Base-by-base conservation (phyloP, 2,329 filamentous ascomycete genomes). In the Coniochaeta hoffmannii region DNA sequence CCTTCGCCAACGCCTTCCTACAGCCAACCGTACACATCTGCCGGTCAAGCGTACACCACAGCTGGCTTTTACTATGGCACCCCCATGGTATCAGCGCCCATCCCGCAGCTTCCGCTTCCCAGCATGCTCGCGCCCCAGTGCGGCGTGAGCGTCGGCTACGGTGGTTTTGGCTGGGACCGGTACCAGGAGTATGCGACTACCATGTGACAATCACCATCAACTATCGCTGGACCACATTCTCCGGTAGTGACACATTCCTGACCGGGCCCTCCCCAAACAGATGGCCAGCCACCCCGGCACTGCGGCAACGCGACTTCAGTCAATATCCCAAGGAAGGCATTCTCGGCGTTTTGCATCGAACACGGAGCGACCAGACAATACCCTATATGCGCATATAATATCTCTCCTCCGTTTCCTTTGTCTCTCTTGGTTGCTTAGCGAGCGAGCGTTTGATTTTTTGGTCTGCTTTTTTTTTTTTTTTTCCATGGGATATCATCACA, bases 61-160 rank as follows among this genome's bases (percentile, higher is more conserved):
- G 85, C 87, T 57, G 80, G 81, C 26, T 79, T 86, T 70, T 96
- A 86, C 76, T 96, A 91, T 79, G 89, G 86, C 74, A 83, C 89
- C 54, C 88, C 90, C 14, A 82, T 86, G 66, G 84, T 87, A 57
- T 82, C 85, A 44, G 83, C 89, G 22, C 83, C 89, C 52, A 86
- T 95, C 61, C 83, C 90, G 22, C 77, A 86, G 41, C 80, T 96
- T 49, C 88, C 91, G 51, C 79, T 97, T 54, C 91, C 92, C 44
- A 96, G 90, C 75, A 89, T 92, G 82, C 77, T 96, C 59, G 82
- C 89, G 64, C 85, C 88, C 59, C 90, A 90, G 69, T 97, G 93
- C 73, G 90, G 90, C 64, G 83, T 91, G 57, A 87, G 86, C 67
- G 78, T 86, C 58, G 87, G 85, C 58, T 91, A 88, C 75, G 81